These are phyloP conservation scores for Colletotrichum nymphaeae DNA, from an alignment of 2,329 filamentous ascomycete species.

Conservation along the genomic window DNA sequence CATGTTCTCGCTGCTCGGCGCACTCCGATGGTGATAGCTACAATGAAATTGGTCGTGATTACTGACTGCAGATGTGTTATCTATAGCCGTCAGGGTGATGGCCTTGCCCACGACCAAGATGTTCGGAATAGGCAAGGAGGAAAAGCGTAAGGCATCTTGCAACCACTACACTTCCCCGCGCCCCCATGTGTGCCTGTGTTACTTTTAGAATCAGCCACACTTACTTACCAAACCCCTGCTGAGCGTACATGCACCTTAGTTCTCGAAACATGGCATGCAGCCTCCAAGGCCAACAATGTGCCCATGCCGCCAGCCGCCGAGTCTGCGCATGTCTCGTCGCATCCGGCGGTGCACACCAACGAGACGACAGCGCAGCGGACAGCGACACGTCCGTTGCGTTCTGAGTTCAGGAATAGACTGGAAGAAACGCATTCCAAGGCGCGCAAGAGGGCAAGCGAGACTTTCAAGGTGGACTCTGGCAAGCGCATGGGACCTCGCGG, in stretches of 20 bases:
- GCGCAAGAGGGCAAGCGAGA: conserved; percentile 27
- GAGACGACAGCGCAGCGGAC: conserved; percentile 33
- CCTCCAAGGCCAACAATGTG: conserved; percentile 53
- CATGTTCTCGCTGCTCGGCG: conserved; percentile 3
- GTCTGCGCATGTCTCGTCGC: conserved; percentile 74
- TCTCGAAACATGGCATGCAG: conserved; percentile 54
- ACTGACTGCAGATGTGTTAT: conserved; percentile 4
- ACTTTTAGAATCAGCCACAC: neutral
- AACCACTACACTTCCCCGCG: neutral
- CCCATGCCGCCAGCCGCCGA: conserved; percentile 58
- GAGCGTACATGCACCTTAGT: conserved; percentile 1
- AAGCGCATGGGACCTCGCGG: conserved; percentile 36
- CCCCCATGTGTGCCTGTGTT: neutral
- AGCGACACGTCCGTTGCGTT: conserved; percentile 4
- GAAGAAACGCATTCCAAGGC: conserved; percentile 32
- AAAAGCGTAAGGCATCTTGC: conserved; percentile 47
- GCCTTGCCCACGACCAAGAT: conserved; percentile 59
- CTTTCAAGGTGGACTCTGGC: conserved; percentile 9
- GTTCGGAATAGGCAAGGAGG: conserved; percentile 56
- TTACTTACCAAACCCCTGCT: neutral
- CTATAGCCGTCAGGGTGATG: conserved; percentile 63
- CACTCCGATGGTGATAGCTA: neutral
- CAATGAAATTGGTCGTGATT: neutral
- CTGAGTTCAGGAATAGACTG: conserved; percentile 22
- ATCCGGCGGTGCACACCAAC: conserved; percentile 67